Evolutionary conservation across 257 asterid species (phyloP), one percentile per base, ranked within the genome.

Genomic region (Jasminum sambac): DNA sequence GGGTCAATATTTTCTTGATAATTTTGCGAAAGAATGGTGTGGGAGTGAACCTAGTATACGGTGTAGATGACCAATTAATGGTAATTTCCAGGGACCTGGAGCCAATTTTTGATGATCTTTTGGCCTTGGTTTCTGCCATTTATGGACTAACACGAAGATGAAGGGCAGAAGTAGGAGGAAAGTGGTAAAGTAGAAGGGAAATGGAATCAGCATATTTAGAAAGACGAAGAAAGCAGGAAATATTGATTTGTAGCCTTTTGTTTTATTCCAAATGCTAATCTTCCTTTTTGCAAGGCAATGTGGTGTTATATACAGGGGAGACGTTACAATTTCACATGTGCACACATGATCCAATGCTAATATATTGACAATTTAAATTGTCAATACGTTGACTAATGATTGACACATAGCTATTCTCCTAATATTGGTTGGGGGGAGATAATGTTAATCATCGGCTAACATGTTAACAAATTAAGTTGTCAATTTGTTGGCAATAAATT

Each of bases 61-160:
- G 63, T 67, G 72, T 34, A 67, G 13, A 59, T 59, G 52, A n/a
- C 72, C 72, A 43, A 67, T 48, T 16, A 67, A 36, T 17, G 63
- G 72, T 8, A 67, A n/a, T 23, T 50, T 67, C 72, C 72, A 67
- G 72, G 63, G 72, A 5, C 63, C 44, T 25, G 72, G 72, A 8
- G 72, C 63, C 13, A 30, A 7, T 50, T 50, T 50, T 50, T 50
- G 13, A 50, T 50, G 60, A 11, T 48, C 16, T 7, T 24, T 36
- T 14, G 72, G 30, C 24, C 34, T 67, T n/a, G 37, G 34, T 68
- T 67, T 67, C 41, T 30, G 11, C 44, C 63, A 68, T 50, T 48
- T 11, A 37, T 16, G 34, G 5, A 21, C 6, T 34, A 68, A 8
- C 26, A 30, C 1, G 21, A 68, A n/a, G 25, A 68, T 21, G 46